A percentile compares a stretch with the other conserved stretches of the same genome.
These are phyloP conservation scores for Floccularia luteovirens DNA, from an alignment of 768 basidiomycete genomes.

Conservation along the genomic window DNA sequence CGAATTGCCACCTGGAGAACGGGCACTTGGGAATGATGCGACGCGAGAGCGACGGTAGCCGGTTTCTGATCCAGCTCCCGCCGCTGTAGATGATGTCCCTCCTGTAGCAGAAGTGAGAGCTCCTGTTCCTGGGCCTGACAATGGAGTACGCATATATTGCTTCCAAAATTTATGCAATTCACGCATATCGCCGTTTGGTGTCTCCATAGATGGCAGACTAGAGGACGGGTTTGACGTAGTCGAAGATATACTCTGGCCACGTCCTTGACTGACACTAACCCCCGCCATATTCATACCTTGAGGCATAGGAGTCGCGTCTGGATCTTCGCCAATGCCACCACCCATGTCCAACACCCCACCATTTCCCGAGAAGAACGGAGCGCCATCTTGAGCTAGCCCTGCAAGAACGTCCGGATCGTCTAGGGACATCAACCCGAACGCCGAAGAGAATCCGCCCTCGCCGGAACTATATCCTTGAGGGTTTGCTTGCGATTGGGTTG, in stretches of 20 bases:
- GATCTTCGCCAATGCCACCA: constrained; percentile 19
- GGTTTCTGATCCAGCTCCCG: background rate
- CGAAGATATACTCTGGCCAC: too few species aligned
- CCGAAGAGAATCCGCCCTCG: constrained; percentile 40
- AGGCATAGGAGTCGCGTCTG: constrained; percentile 43
- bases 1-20: constrained; percentile 46
- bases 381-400: constrained; percentile 46
- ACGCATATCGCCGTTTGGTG: constrained; percentile 24
- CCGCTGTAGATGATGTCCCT: constrained; percentile 4
- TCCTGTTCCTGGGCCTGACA: constrained; percentile 26
- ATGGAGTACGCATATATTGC: constrained; percentile 64
- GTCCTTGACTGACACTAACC: background rate
- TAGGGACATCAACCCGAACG: constrained; percentile 71
- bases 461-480: constrained; percentile 4
- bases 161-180: constrained; percentile 72
- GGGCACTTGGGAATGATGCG: constrained; percentile 58
- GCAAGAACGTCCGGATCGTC: constrained; percentile 68
- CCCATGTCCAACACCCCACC: too few species aligned
- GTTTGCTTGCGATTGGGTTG: background rate
- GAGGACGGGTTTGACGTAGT: constrained; percentile 1
- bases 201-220: too few species aligned
- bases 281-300: constrained; percentile 12
- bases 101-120: constrained; percentile 3
- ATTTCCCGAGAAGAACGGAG: constrained; percentile 50
- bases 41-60: constrained; percentile 38